These are phyloP conservation scores for Xerophyta viscosa DNA, from an alignment of 106 monocot species.

Conservation along the genomic window DNA sequence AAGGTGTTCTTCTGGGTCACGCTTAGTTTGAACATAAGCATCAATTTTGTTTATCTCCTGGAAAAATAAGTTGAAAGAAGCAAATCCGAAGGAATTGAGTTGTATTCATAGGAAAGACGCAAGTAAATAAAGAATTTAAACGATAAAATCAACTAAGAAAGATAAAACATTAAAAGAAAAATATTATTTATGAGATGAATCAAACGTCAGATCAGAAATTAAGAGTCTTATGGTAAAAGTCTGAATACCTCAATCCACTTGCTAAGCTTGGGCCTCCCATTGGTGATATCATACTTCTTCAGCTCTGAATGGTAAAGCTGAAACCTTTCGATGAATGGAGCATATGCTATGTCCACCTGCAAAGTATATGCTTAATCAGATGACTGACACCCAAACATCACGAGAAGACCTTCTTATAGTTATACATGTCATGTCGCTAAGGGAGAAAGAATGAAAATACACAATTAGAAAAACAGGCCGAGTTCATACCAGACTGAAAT, in stretches of 20 bases:
- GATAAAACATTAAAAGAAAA: too few relatives aligned
- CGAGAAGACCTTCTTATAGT: too few relatives aligned
- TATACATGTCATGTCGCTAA: too few relatives aligned
- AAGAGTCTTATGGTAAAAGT: too few relatives aligned
- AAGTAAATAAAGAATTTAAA: too few relatives aligned
- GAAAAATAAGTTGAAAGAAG: background rate
- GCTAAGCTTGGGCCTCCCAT: conserved; percentile 60
- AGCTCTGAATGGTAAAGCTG: conserved; percentile 34
- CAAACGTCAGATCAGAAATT: background rate
- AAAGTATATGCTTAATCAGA: background rate
- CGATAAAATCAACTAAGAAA: too few relatives aligned
- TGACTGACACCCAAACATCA: too few relatives aligned
- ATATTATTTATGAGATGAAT: too few relatives aligned
- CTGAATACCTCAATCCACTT: conserved; percentile 61
- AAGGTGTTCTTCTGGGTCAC: background rate
- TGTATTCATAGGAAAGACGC: background rate
- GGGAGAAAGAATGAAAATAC: background rate
- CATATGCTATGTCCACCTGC: conserved; percentile 83
- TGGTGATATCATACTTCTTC: conserved; percentile 71
- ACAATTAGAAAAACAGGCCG: background rate
- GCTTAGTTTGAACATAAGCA: background rate
- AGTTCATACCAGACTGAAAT: conserved; percentile 69
- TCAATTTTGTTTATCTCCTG: conserved; percentile 1
- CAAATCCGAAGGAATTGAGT: background rate
- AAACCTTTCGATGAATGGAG: conserved; percentile 86